phyloP scores from a whole-genome alignment of 179 eudicot genomes.

The Camellia oleifera region DNA sequence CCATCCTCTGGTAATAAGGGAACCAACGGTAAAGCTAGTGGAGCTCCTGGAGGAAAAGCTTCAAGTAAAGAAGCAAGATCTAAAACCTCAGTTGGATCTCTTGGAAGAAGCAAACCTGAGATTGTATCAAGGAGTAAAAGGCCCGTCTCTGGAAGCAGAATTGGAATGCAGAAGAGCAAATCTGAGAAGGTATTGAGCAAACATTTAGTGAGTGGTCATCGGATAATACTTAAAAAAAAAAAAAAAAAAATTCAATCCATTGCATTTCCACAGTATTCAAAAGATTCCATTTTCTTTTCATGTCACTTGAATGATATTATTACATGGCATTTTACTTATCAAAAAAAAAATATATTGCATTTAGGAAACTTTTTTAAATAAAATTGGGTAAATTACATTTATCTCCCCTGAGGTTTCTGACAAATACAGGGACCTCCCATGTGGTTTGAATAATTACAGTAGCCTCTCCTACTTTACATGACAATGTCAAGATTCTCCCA shows the following conservation, averaged over 20 bases:
- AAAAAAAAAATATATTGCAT: too few relatives aligned
- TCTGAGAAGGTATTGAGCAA: conserved; percentile 44
- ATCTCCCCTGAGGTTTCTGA: too few relatives aligned
- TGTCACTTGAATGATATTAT: too few relatives aligned
- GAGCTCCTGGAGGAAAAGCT: conserved; percentile 36
- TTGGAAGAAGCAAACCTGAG: conserved; percentile 53
- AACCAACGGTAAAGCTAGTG: conserved; percentile 26
- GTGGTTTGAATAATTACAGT: too few relatives aligned
- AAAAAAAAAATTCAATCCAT: neutral
- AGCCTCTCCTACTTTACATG: too few relatives aligned
- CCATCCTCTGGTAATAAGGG: conserved; percentile 30
- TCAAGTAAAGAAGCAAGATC: conserved; percentile 43
- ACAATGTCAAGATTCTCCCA: too few relatives aligned
- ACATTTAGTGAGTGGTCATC: neutral
- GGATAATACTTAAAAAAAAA: neutral
- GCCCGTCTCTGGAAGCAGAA: conserved; percentile 50
- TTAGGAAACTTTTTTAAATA: too few relatives aligned
- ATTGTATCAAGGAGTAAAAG: conserved; percentile 34
- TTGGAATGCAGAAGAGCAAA: conserved; percentile 41
- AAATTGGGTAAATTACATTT: too few relatives aligned
- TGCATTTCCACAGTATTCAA: neutral
- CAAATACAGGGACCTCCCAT: too few relatives aligned
- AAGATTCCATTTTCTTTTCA: neutral
- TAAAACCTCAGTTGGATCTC: conserved; percentile 40
- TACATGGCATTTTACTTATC: too few relatives aligned